These are phyloP conservation scores for Taphrina deformans DNA, from an alignment of 1,139 yeast species.

Conservation along the genomic window DNA sequence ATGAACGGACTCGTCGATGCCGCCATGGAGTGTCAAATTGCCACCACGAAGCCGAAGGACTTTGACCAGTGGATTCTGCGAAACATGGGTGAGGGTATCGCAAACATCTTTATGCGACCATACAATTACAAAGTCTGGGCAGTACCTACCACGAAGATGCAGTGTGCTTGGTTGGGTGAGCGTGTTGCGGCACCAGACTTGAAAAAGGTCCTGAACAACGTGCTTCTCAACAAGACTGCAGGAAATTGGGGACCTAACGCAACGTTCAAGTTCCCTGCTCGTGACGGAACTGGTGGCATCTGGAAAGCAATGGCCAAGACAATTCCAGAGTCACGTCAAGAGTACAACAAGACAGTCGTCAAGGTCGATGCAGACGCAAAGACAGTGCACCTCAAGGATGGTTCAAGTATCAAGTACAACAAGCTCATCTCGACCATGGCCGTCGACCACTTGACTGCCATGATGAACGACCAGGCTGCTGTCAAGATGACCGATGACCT, in stretches of 20 bases:
- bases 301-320: slow-evolving; percentile 37
- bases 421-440: slow-evolving; percentile 36
- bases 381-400: slow-evolving; percentile 32
- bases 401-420: slow-evolving; percentile 27
- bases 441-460: slow-evolving; percentile 28
- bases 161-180: slow-evolving; percentile 38
- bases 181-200: slow-evolving; percentile 38
- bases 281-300: slow-evolving; percentile 37
- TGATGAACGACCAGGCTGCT: slow-evolving; percentile 12
- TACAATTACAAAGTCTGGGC: slow-evolving; percentile 39
- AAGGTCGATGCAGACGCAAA: slow-evolving; percentile 34
- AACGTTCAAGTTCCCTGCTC: slow-evolving; percentile 37
- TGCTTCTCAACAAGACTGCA: slow-evolving; percentile 36
- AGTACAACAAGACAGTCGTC: slow-evolving; percentile 30
- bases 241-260: slow-evolving; percentile 38
- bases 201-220: slow-evolving; percentile 36
- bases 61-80: slow-evolving; percentile 38
- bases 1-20: slow-evolving; percentile 37
- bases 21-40: slow-evolving; percentile 34
- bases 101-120: slow-evolving; percentile 38
- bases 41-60: slow-evolving; percentile 34
- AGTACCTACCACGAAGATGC: slow-evolving; percentile 38
- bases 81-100: slow-evolving; percentile 38
- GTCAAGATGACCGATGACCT: slow-evolving; percentile 33
- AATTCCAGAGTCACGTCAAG: slow-evolving; percentile 31